Conservation (phyloP, 352 stramenopile genomes). For the Phytophthora ramorum region DNA sequence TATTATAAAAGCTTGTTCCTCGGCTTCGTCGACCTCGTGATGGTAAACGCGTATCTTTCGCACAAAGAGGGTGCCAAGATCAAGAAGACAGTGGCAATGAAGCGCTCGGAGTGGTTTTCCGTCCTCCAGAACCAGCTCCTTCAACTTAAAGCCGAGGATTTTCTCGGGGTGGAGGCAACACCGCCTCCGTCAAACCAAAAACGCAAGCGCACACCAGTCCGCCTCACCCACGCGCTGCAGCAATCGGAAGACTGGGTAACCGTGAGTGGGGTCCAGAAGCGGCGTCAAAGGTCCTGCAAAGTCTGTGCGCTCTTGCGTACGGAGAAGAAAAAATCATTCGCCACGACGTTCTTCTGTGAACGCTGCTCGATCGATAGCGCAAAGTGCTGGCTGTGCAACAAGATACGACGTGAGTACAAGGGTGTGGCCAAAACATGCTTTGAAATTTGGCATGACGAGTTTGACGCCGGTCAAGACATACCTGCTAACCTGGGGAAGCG, state of each 20-base stretch:
- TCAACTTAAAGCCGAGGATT: constrained; percentile 4
- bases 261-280: neutral
- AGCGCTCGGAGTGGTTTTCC: neutral
- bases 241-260: constrained; percentile 4
- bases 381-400: neutral
- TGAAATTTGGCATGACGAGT: neutral
- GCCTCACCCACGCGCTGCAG: neutral
- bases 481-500: neutral
- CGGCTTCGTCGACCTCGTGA: neutral
- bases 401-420: no score
- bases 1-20: neutral
- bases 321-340: neutral
- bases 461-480: neutral
- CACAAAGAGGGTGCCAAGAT: neutral
- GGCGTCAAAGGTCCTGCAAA: neutral
- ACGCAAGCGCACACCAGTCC: no score
- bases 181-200: no score
- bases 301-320: neutral
- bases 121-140: constrained; percentile 4
- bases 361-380: no score
- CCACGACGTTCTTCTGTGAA: neutral
- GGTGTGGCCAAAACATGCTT: constrained; percentile 1
- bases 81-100: neutral
- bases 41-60: neutral
- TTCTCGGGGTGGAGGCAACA: neutral